A percentile compares a stretch with the other conserved stretches of the same genome.
These are phyloP conservation scores for Ogataea naganishii DNA, from an alignment of 805 yeast species.

Conservation along the genomic window DNA sequence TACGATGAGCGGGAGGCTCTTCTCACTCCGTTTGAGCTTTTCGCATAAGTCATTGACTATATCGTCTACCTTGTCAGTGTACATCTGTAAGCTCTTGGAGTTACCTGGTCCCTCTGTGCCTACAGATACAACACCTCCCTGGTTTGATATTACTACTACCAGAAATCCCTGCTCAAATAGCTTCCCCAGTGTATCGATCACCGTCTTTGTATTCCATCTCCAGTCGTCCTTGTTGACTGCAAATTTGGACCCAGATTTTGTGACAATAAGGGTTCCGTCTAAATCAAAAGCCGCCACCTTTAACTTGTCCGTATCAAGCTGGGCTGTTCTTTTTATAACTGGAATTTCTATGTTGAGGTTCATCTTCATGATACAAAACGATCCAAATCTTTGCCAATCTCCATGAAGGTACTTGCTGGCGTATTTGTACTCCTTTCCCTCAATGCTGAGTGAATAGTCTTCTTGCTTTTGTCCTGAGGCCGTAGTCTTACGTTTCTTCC, in stretches of 20 bases:
- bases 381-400: constrained; percentile 6
- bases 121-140: constrained; percentile 64
- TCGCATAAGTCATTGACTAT: constrained; percentile 24
- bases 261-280: constrained; percentile 67
- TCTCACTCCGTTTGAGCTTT: constrained; percentile 16
- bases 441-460: constrained; percentile 1
- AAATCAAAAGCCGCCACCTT: constrained; percentile 73
- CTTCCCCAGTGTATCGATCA: constrained; percentile 16
- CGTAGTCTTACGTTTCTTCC: not conserved
- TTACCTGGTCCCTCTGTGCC: constrained; percentile 26
- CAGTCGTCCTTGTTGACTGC: constrained; percentile 62
- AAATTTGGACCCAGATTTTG: constrained; percentile 56
- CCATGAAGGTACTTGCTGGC: not conserved
- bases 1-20: constrained; percentile 27
- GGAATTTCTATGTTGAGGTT: too few relatives aligned
- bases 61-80: constrained; percentile 31
- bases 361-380: too few relatives aligned
- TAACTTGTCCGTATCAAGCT: constrained; percentile 7
- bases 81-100: constrained; percentile 26
- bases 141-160: constrained; percentile 78
- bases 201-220: constrained; percentile 40
- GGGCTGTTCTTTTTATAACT: constrained; percentile 4
- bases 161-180: constrained; percentile 14
- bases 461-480: not conserved
- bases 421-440: constrained; percentile 2